Evolutionary conservation across 106 monocot species (phyloP).

Genomic region (Platanthera guangdongensis): DNA sequence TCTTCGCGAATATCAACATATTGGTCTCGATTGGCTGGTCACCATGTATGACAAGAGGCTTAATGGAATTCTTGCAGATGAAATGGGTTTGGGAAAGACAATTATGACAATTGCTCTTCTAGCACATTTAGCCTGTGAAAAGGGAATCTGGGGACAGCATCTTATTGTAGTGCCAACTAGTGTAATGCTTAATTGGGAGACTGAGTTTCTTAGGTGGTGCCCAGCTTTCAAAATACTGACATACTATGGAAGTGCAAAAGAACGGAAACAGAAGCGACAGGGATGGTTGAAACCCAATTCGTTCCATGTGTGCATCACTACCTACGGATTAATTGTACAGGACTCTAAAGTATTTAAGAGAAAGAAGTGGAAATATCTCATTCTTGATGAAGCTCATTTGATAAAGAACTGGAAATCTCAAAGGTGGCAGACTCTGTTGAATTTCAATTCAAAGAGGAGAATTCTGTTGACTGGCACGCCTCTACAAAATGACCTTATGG

Average conservation of each 20-base stretch:
- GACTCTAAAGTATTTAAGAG: conserved; percentile 94
- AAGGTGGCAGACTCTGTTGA: conserved; percentile 93
- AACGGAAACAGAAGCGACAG: conserved; percentile 88
- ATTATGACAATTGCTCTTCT: conserved; percentile 99
- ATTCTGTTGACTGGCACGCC: conserved; percentile 97
- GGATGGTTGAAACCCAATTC: conserved; percentile 93
- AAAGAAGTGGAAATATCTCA: conserved; percentile 99
- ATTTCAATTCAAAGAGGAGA: conserved; percentile 90
- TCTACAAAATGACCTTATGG: conserved; percentile 99
- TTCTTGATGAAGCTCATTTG: conserved; percentile 97
- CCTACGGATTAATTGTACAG: conserved; percentile 94
- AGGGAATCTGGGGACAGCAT: conserved; percentile 98
- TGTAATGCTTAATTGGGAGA: conserved; percentile 99
- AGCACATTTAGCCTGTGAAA: conserved; percentile 94
- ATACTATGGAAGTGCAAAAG: conserved; percentile 97
- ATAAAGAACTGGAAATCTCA: conserved; percentile 99
- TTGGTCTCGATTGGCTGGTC: conserved; percentile 96
- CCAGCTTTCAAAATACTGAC: conserved; percentile 99
- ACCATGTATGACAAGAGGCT: conserved; percentile 97
- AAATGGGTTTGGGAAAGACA: conserved; percentile 99
- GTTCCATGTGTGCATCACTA: conserved; percentile 97
- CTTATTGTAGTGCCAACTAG: conserved; percentile 98
- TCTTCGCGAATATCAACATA: conserved; percentile 96
- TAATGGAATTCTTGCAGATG: conserved; percentile 98
- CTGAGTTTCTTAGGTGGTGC: conserved; percentile 98